Evolutionary conservation across 1,284 basidiomycete genomes (phyloP).

Genomic region (Ustilago esculenta): DNA sequence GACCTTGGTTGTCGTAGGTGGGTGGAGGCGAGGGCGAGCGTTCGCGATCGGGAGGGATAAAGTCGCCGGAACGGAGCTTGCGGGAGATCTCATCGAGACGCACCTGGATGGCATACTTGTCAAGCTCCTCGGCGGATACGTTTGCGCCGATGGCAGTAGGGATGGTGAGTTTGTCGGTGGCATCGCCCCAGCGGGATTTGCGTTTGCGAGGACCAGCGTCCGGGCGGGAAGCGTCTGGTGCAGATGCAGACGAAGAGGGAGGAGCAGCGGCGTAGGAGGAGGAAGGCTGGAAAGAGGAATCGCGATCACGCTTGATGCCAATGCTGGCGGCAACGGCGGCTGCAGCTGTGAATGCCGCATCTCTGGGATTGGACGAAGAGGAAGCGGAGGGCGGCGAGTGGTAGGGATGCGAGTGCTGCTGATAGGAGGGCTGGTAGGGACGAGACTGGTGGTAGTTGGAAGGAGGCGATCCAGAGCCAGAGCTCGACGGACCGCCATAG

Average conservation of each 20-base stretch:
- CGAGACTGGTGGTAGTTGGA: constrained; percentile 11
- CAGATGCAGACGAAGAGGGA: constrained; percentile 7
- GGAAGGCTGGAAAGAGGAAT: constrained; percentile 4
- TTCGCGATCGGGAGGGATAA: constrained; percentile 93
- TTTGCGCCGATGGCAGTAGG: constrained; percentile 61
- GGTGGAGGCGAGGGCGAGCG: constrained; percentile 94
- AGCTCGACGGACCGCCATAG: too few relatives aligned
- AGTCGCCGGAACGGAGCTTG: constrained; percentile 91
- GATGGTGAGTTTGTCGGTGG: constrained; percentile 50
- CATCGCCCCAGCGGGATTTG: constrained; percentile 65
- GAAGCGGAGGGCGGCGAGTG: constrained; percentile 11
- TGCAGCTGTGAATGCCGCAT: constrained; percentile 33
- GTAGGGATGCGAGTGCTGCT: constrained; percentile 18
- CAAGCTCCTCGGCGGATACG: constrained; percentile 60
- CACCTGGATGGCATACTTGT: constrained; percentile 65
- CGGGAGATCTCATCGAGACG: constrained; percentile 95
- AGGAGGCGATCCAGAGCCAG: constrained; percentile 13
- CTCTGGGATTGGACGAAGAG: constrained; percentile 24
- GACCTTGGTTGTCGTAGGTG: constrained; percentile 94
- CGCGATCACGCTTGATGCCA: constrained; percentile 43
- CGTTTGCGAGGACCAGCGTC: constrained; percentile 59
- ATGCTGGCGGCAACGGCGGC: constrained; percentile 44
- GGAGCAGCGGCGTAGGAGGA: constrained; percentile 1
- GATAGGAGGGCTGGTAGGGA: constrained; percentile 9
- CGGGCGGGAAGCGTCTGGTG: constrained; percentile 10